Percentiles rank a stretch among this genome's conserved stretches.
phyloP scores from a whole-genome alignment of 148 eudicot genomes.

The Dysphania ambrosioides region DNA sequence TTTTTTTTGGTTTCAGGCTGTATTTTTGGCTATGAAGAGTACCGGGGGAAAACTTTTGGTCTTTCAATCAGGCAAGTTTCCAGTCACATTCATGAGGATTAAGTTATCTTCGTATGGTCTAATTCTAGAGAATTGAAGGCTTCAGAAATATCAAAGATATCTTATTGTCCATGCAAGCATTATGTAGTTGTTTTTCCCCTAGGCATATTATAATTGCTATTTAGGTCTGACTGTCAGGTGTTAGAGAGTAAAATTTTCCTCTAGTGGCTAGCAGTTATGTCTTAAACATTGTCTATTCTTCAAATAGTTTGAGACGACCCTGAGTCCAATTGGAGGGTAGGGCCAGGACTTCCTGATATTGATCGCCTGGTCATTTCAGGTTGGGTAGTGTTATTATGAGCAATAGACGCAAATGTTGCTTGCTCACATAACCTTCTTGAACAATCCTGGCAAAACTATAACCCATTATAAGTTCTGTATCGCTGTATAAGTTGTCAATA shows the following conservation, averaged over 20 bases:
- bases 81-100: background rate
- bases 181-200: background rate
- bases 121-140: background rate
- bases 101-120: background rate
- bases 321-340: background rate
- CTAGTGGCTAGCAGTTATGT: background rate
- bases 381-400: background rate
- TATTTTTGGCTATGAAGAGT: conserved; percentile 90
- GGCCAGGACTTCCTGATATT: conserved; percentile 7
- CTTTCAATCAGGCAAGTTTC: conserved; percentile 79
- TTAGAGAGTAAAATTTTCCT: background rate
- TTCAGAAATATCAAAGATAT: background rate
- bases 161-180: background rate
- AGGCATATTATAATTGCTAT: background rate
- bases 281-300: background rate
- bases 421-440: background rate
- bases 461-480: background rate
- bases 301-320: background rate
- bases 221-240: background rate
- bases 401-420: background rate
- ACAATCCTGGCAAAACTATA: background rate
- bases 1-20: conserved; percentile 60
- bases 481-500: background rate
- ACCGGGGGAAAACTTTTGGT: conserved; percentile 94
- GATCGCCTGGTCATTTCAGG: background rate